A percentile compares a stretch with the other conserved stretches of the same genome.
Conservation (phyloP, 2,329 filamentous ascomycete genomes). For the Arthrinium phaeospermum region DNA sequence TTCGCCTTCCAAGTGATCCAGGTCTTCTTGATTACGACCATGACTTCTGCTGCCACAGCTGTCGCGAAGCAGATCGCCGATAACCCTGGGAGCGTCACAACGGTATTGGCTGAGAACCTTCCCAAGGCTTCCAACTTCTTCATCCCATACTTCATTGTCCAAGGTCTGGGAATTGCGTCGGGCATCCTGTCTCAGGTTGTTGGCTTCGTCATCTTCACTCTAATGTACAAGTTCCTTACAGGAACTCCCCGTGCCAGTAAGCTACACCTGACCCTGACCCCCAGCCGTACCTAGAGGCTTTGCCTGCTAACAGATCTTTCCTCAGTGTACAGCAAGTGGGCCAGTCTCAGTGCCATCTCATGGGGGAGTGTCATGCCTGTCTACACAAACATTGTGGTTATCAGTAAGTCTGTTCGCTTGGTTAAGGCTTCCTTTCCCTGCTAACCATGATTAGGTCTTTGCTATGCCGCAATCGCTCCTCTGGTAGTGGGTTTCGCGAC, state of each 20-base stretch:
- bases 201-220: slow-evolving; percentile 74
- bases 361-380: slow-evolving; percentile 86
- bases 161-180: slow-evolving; percentile 81
- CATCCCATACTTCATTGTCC: slow-evolving; percentile 91
- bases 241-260: slow-evolving; percentile 73
- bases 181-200: slow-evolving; percentile 73
- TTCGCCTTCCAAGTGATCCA: slow-evolving; percentile 91
- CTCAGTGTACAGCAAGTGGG: slow-evolving; percentile 75
- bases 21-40: slow-evolving; percentile 85
- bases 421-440: not conserved
- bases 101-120: slow-evolving; percentile 73
- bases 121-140: slow-evolving; percentile 93
- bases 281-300: not conserved
- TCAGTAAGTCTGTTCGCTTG: slow-evolving; percentile 59
- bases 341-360: slow-evolving; percentile 71
- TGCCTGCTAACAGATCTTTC: not conserved
- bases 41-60: slow-evolving; percentile 80
- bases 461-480: slow-evolving; percentile 86
- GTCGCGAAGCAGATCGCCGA: slow-evolving; percentile 67
- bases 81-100: slow-evolving; percentile 65
- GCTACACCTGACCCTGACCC: not conserved
- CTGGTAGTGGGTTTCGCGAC: slow-evolving; percentile 83
- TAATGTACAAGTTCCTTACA: slow-evolving; percentile 77
- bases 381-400: slow-evolving; percentile 81
- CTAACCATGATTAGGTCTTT: slow-evolving; percentile 64